Conservation (phyloP, 1,284 basidiomycete genomes). For the Rhodotorula sp. region DNA sequence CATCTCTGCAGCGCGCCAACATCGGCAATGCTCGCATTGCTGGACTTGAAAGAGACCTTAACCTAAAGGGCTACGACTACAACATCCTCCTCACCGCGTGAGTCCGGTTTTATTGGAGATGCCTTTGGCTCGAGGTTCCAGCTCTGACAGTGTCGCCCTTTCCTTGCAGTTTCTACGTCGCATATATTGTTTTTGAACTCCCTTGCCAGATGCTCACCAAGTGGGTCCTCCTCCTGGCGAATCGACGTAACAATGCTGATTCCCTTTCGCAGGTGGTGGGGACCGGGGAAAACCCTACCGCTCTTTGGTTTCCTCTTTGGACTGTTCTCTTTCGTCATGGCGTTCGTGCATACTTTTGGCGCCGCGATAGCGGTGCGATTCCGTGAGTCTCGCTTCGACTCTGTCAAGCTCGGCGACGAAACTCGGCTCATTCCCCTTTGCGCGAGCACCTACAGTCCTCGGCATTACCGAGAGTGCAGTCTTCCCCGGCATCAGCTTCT, state of each 20-base stretch:
- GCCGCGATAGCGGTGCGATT: constrained; percentile 46
- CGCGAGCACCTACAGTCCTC: neutral
- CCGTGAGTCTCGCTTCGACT: neutral
- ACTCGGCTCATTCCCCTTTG: neutral
- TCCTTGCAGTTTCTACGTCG: constrained; percentile 48
- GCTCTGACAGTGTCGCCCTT: too few relatives aligned
- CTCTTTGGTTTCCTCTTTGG: constrained; percentile 36
- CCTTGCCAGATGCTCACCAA: constrained; percentile 58
- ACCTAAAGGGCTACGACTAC: constrained; percentile 54
- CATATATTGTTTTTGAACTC: constrained; percentile 61
- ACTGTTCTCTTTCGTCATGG: constrained; percentile 38
- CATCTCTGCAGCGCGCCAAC: neutral
- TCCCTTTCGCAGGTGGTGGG: constrained; percentile 43
- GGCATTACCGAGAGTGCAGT: constrained; percentile 46
- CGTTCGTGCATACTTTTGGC: constrained; percentile 40
- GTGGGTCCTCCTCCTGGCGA: neutral
- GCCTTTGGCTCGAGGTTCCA: too few relatives aligned
- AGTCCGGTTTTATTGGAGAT: too few relatives aligned
- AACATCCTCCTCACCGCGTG: constrained; percentile 54
- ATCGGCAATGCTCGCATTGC: neutral
- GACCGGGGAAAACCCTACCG: constrained; percentile 52
- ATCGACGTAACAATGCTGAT: neutral
- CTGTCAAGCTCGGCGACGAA: neutral
- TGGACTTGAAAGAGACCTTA: neutral
- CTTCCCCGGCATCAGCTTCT: constrained; percentile 19